These are phyloP conservation scores for Hypholoma sublateritium DNA, from an alignment of 768 basidiomycete species.

Conservation along the genomic window DNA sequence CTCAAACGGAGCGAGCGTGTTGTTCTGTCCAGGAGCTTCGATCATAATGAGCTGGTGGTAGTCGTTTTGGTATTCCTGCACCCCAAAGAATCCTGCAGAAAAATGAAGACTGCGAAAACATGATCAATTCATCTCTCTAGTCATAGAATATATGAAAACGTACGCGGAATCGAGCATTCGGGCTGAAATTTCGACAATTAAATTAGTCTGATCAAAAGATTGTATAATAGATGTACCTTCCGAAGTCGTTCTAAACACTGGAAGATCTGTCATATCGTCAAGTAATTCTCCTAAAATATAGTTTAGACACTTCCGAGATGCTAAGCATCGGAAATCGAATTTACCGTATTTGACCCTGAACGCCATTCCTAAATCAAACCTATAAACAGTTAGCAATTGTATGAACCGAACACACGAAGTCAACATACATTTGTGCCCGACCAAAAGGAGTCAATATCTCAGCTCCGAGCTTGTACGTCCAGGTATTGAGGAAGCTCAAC, in stretches of 20 bases:
- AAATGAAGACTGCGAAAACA: slow-evolving; percentile 38
- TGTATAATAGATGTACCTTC: slow-evolving; percentile 34
- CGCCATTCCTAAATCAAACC: slow-evolving; percentile 51
- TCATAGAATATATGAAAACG: slow-evolving; percentile 4
- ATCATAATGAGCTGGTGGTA: slow-evolving; percentile 64
- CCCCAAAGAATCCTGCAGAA: slow-evolving; percentile 60
- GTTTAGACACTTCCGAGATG: background rate
- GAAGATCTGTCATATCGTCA: slow-evolving; percentile 46
- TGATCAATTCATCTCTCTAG: background rate
- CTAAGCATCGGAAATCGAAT: background rate
- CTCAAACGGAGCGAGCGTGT: slow-evolving; percentile 70
- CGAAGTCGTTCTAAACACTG: slow-evolving; percentile 65
- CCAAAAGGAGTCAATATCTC: slow-evolving; percentile 80
- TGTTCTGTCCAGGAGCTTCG: slow-evolving; percentile 58
- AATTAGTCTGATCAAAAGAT: slow-evolving; percentile 5
- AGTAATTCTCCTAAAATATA: slow-evolving; percentile 28
- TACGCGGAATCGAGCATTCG: slow-evolving; percentile 55
- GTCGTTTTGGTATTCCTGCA: slow-evolving; percentile 45
- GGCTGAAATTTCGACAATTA: slow-evolving; percentile 22
- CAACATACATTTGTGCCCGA: slow-evolving; percentile 60
- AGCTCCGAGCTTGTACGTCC: slow-evolving; percentile 77
- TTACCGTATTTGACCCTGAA: slow-evolving; percentile 66
- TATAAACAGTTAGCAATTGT: slow-evolving; percentile 9
- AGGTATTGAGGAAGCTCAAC: slow-evolving; percentile 66
- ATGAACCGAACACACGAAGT: background rate